Evolutionary conservation across 176 grass and related monocot species (phyloP), one percentile per base, ranked within the genome.

Genomic region (Urochloa ruziziensis): DNA sequence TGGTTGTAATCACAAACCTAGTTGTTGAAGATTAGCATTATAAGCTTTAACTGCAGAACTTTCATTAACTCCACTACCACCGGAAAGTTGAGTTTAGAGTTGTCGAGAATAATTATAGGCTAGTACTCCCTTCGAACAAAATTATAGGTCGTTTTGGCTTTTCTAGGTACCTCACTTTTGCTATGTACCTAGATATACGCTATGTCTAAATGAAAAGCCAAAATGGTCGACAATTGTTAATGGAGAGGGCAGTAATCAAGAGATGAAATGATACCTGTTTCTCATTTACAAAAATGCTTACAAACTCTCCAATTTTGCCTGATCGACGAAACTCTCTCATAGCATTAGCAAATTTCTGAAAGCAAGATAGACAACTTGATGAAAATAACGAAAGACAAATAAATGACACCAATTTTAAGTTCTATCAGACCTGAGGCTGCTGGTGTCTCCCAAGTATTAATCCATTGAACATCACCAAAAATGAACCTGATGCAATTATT

Each of bases 401-500:
- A 85, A 76, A 5, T 27, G 37, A 69, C 16, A 70, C 25, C 29
- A 14, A 80, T 39, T 19, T 65, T 56, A 59, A 37, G 28, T 43
- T 70, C 24, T 62, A 42, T 64, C 67, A 84, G 36, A 98, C 96
- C 89, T 93, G 79, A 35, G 96, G 96, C 63, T 87, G 73, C 70
- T 62, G 84, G 79, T 98, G 96, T 62, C 91, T 98, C 47, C 96
- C 96, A 29, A 98, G 87, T 88, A 98, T 93, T 74, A 98, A 78
- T 56, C 96, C 96, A 85, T 98, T 98, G 75, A 98, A 93, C 78
- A 98, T 93, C 65, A 98, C 96, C 89, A 98, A 89, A 91, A 85
- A 98, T 75, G 96, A 98, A 86, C 89, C 86, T 16, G 84, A 63
- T 77, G 88, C 82, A 74, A 90, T 87, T 58, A 98, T 92, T 90